phyloP scores from a whole-genome alignment of 2,329 filamentous ascomycete species.

The Chrysoporthe austroafricana region DNA sequence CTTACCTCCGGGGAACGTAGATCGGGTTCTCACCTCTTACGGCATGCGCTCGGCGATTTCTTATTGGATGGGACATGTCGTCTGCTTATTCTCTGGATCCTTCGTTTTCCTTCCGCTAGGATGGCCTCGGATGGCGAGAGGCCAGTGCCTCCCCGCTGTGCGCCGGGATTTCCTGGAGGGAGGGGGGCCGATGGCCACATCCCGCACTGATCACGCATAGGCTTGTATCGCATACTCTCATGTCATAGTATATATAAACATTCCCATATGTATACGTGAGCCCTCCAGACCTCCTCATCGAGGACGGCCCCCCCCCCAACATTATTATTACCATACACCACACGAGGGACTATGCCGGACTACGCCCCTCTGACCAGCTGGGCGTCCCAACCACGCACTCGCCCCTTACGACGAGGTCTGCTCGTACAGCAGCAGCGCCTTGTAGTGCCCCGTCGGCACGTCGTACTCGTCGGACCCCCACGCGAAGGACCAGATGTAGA shows the following conservation, averaged over 20 bases:
- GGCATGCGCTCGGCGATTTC: not conserved
- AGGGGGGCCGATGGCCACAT: no score
- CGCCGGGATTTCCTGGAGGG: no score
- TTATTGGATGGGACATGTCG: not conserved
- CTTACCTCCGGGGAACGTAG: no score
- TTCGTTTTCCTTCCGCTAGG: not conserved
- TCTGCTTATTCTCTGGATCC: no score
- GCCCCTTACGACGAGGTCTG: slow-evolving; percentile 11
- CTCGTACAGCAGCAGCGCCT: slow-evolving; percentile 20
- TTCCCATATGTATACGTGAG: no score
- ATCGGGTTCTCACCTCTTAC: not conserved
- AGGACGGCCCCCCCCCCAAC: not conserved
- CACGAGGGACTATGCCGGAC: no score
- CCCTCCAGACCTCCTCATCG: not conserved
- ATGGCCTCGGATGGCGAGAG: not conserved
- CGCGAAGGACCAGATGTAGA: slow-evolving; percentile 19
- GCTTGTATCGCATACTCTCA: no score
- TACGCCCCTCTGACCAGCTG: no score
- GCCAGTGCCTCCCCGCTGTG: no score
- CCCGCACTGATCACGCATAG: no score
- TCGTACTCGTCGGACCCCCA: slow-evolving; percentile 17
- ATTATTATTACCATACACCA: not conserved
- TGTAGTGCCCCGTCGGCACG: slow-evolving; percentile 22
- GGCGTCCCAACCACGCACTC: no score
- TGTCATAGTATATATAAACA: no score